Evolutionary conservation across 139 green algal genomes (phyloP), one percentile per base, ranked within the genome.

Genomic region (Coccomyxa sp.): DNA sequence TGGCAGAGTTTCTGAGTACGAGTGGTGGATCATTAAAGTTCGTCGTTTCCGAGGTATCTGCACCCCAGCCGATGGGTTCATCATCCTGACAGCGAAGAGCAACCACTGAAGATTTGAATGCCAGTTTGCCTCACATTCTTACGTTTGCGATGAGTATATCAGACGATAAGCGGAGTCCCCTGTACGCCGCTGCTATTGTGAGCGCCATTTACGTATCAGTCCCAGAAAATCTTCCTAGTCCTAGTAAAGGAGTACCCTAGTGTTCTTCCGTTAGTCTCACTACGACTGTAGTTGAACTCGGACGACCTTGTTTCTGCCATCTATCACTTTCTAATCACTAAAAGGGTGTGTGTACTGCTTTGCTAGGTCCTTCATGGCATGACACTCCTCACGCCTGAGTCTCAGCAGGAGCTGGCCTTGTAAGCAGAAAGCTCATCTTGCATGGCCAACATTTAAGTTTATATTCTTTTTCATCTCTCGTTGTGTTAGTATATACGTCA

Each of bases 361-460:
- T 51, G 38, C 3, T 79, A 87, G 84, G 84, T 84, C 32, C 27
- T 87, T 0, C 38, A 85, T 18, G 45, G 27, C 0, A 80, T 87
- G 74, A 71, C 38, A 32, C 58, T 58, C 57, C 74, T 85, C 30
- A 60, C 84, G 0, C 58, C 75, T 13, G 80, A 87, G 75, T 13
- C 58, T 18, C 84, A 77, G 75, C 57, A 63, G 0, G 74, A 87
- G 79, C 84, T 87, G 38, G 59, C 82, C 71, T 27, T 87, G 84
- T 83, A 30, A 77, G 79, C n/a, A 13, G 16, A 16, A 0, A n/a
- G 15, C 58, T n/a, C 27, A 66, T 10, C n/a, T 25, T 17, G 18
- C 63, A 71, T 71, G 63, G 18, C 18, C 63, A 68, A 14, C 63
- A 21, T 71, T 21, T 25, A 28, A 25, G 9, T 71, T 71, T 1